These are phyloP conservation scores for Phialophora verrucosa DNA, from an alignment of 2,329 filamentous ascomycete species.

Conservation along the genomic window DNA sequence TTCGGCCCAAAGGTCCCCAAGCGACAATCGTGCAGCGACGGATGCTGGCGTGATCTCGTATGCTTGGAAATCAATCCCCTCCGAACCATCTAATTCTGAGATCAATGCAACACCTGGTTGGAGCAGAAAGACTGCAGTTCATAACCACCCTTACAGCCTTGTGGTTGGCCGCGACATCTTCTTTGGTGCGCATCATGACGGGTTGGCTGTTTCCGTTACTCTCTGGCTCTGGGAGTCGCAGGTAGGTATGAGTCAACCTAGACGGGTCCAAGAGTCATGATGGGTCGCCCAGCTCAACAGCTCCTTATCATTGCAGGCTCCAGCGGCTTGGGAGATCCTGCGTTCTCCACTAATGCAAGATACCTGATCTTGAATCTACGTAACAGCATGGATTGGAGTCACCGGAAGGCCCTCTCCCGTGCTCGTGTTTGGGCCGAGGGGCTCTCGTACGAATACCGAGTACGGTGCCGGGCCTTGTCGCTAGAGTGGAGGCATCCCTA, in stretches of 20 bases:
- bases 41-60: background rate
- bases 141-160: background rate
- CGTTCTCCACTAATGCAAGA: slow-evolving; percentile 4
- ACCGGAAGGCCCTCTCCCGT: slow-evolving; percentile 7
- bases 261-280: background rate
- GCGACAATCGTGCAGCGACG: background rate
- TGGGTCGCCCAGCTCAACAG: background rate
- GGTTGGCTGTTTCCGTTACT: background rate
- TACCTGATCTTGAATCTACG: slow-evolving; percentile 10
- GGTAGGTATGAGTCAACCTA: background rate
- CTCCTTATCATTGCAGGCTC: background rate
- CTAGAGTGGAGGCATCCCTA: background rate
- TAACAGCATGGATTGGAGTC: slow-evolving; percentile 6
- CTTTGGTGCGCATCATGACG: background rate
- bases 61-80: background rate
- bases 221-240: background rate
- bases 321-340: background rate
- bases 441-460: background rate
- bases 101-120: background rate
- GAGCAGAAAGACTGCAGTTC: background rate
- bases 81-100: background rate
- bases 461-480: background rate
- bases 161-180: background rate
- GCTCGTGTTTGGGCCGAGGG: background rate
- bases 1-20: slow-evolving; percentile 9